Evolutionary conservation across 768 basidiomycete species (phyloP), one percentile per base, ranked within the genome.

Genomic region (Lactarius trivialis): DNA sequence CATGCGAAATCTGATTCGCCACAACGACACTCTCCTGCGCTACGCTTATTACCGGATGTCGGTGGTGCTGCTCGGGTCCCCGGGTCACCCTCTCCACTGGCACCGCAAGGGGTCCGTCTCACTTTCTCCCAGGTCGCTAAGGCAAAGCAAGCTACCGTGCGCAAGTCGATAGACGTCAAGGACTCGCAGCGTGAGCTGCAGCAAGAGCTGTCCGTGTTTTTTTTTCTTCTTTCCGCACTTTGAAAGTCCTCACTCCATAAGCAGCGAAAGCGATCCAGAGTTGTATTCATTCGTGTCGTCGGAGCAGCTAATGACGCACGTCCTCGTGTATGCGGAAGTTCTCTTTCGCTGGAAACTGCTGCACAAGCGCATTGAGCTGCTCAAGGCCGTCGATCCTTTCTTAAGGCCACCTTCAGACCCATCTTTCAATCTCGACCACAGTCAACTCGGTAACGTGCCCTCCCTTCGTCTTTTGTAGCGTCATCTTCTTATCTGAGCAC

Each of bases 261-360:
- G 24, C 37, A 58, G 64, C 33, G 65, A 57, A 36, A 43, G 34
- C 21, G 49, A 55, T 30, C 9, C 43, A 19, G 53, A 36, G 21
- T 15, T 51, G 6, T 52, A n/a, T 55, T 54, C 60, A 2, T 37
- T 24, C 6, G 49, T 17, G 19, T 56, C 68, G 41, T 17, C 83
- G 24, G 72, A 76, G 24, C 81, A 79, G 59, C 64, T 79, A 37
- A 70, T 76, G 24, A 73, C 70, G 8, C 89, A 93, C 71, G 76
- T 93, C 24, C 73, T 84, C 48, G 77, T 79, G 1, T 94, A 93
- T 69, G 87, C 88, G 7, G 89, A 93, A 60, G 74, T 88, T 65
- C 75, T 94, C 26, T 83, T 84, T 65, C 75, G 85, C 49, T 94
- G 92, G 93, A 75, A 83, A 64, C 71, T 91, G 56, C 75, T 81